Percentiles rank a stretch among this genome's conserved stretches.
phyloP scores from a whole-genome alignment of 495 filamentous ascomycete species.

The Hypomontagnella monticulosa region DNA sequence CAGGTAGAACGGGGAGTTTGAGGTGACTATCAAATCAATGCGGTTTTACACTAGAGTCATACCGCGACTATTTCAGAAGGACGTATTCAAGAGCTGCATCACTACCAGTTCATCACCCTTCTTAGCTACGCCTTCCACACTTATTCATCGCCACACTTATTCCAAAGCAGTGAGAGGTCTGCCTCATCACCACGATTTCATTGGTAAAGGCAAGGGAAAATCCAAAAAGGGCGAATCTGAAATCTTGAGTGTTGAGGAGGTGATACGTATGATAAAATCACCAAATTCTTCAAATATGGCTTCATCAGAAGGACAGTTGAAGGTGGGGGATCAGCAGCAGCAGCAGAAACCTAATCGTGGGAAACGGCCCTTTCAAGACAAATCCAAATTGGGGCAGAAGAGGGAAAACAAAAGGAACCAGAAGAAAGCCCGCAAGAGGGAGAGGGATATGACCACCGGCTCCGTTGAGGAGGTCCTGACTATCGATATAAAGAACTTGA shows the following conservation, averaged over 20 bases:
- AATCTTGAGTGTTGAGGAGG: background rate
- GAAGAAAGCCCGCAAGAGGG: constrained; percentile 53
- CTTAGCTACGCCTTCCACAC: constrained; percentile 1
- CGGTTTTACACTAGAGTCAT: background rate
- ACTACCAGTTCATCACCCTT: constrained; percentile 1
- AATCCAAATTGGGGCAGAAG: constrained; percentile 44
- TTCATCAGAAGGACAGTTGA: background rate
- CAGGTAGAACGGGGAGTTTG: background rate
- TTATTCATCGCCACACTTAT: background rate
- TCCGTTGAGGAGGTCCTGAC: constrained; percentile 78
- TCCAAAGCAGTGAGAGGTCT: background rate
- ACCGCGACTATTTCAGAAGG: constrained; percentile 12
- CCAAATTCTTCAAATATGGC: background rate
- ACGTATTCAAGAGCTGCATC: background rate
- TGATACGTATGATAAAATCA: background rate
- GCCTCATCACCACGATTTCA: background rate
- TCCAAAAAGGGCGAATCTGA: background rate
- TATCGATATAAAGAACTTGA: constrained; percentile 71
- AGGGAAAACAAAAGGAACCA: constrained; percentile 61
- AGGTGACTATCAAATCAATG: constrained; percentile 20
- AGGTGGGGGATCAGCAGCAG: constrained; percentile 12
- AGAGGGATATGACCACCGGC: constrained; percentile 61
- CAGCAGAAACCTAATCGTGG: background rate
- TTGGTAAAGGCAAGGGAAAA: background rate
- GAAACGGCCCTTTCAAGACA: constrained; percentile 18